These are phyloP conservation scores for Excoecaria agallocha DNA, from an alignment of 345 rosid species.

Conservation along the genomic window DNA sequence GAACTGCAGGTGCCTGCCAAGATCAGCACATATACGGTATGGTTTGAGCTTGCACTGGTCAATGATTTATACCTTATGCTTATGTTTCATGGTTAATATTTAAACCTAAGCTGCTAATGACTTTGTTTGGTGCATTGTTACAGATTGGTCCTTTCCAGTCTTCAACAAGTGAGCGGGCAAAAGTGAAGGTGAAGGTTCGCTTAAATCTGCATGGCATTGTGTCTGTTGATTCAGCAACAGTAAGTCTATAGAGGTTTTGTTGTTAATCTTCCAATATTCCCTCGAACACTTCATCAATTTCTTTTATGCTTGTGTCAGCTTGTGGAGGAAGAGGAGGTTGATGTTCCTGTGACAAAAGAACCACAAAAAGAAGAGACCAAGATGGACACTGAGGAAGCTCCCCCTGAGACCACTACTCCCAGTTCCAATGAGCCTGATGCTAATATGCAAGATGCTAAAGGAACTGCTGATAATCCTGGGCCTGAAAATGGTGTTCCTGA, in stretches of 20 bases:
- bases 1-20: slow-evolving; percentile 68
- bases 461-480: slow-evolving; percentile 47
- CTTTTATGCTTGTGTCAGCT: slow-evolving; percentile 46
- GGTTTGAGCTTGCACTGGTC: neutral
- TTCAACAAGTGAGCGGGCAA: slow-evolving; percentile 65
- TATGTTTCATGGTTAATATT: neutral
- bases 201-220: slow-evolving; percentile 83
- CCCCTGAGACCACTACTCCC: slow-evolving; percentile 39
- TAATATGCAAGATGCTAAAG: slow-evolving; percentile 79
- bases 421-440: slow-evolving; percentile 62
- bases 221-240: slow-evolving; percentile 79
- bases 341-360: slow-evolving; percentile 72
- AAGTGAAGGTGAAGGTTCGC: slow-evolving; percentile 84
- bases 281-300: neutral
- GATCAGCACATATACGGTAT: slow-evolving; percentile 80
- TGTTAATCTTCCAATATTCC: neutral
- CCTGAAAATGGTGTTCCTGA: slow-evolving; percentile 73
- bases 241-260: slow-evolving; percentile 32
- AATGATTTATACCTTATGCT: neutral
- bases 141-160: slow-evolving; percentile 95
- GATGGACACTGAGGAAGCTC: slow-evolving; percentile 77
- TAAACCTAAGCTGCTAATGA: neutral
- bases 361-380: slow-evolving; percentile 46
- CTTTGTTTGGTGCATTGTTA: neutral
- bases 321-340: slow-evolving; percentile 89